Evolutionary conservation across 202 grass and related monocot species (phyloP), one percentile per base, ranked within the genome.

Genomic region (Dendrocalamus latiflorus): DNA sequence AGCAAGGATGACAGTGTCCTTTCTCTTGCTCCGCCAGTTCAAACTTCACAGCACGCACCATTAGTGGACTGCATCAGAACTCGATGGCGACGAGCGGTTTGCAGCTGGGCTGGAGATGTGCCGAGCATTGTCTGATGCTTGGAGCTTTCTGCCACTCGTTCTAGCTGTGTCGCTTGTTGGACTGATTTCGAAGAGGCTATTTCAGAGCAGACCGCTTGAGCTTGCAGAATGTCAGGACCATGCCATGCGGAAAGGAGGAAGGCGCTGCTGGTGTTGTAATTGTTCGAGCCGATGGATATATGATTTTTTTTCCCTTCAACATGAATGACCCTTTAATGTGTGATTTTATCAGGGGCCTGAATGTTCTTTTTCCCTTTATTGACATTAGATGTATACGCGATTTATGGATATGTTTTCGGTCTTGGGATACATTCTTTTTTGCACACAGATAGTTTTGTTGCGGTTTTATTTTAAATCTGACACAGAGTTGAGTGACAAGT

Each of bases 61-160:
- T 77, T 99, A 68, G 96, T 95, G 22, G 96, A 99, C 86, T 99
- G 96, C 77, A 93, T 99, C 38, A 95, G 91, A 82, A 95, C 93
- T 25, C 89, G 93, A 70, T 99, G 96, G 96, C 60, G 79, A 13
- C 91, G 93, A 58, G 96, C 96, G 7, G 38, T 86, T 70, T 99
- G 96, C 77, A 94, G 76, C 70, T 99, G 96, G 96, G 42, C 59
- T 68, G 96, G 96, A 75, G 96, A 99, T 95, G 83, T 83, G 9
- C 96, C 96, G 6, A 99, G 96, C 74, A 99, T 99, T 83, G 96
- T 99, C 51, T 99, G 84, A 94, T 64, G 75, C 70, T 38, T 14
- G 43, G 65, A 83, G 63, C 20, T 45, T 25, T 69, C 26, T 56
- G 47, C 59, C 15, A 6, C 8, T 79, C 36, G 20, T 21, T 86